Evolutionary conservation across 2,329 filamentous ascomycete genomes (phyloP), one percentile per base, ranked within the genome.

Genomic region (Aspergillus felis): DNA sequence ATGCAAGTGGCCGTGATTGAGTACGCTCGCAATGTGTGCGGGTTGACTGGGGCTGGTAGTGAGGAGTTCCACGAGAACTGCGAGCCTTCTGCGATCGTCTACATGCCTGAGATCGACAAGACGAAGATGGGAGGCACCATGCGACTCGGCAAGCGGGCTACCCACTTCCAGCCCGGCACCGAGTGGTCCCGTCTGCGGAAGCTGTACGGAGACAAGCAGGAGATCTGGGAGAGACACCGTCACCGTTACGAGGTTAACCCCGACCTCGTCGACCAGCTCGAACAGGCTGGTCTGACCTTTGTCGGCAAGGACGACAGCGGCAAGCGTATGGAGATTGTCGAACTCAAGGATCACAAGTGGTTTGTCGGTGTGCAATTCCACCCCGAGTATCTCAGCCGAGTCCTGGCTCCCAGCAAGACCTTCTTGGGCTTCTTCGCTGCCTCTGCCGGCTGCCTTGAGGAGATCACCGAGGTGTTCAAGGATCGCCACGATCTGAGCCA

Each of bases 1-100:
- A 91, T 96, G 87, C 94, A 97, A 74, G 84, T 96, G 50, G 92
- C 93, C 22, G 91, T 96, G 50, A 89, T 97, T 64, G 92, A 97
- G 74, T 91, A 86, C 66, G 91, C 92, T 1, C 86, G 92, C 46
- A 87, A 91, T 63, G 79, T 93, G 1, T 89, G 86, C 75, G 84
- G 84, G 28, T 81, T 92, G 61, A 73, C 76, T 3, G 75, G 79
- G 47, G 84, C 84, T 1, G 80, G 79, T 4, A 84, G 80, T 5
- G 79, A 79, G 55, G 85, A 87, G 64, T 81, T 87, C 62, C 74
- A 84, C 55, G 72, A 75, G 9, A 57, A 71, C 17, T 83, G 86
- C n/a, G 78, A 85, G 50, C 81, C 92, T 69, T 85, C 84, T 27
- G 84, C 90, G 28, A 86, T 99, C 64, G 84, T 97, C 65, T 93